Conservation (phyloP, 306 rosid genomes). For the Phaseolus lunatus region DNA sequence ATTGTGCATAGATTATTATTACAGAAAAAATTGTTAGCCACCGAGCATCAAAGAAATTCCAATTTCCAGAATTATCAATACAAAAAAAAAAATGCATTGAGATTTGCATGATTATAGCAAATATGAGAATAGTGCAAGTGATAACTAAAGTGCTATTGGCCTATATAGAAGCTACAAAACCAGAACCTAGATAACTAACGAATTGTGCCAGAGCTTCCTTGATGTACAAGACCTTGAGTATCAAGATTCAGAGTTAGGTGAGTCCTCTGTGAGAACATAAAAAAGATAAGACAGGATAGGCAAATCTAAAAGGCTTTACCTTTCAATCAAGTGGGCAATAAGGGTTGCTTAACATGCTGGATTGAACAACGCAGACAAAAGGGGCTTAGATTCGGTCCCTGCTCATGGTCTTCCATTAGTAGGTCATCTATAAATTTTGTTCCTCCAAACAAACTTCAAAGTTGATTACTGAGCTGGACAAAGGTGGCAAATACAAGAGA, state of each 20-base stretch:
- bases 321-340: conserved; percentile 14
- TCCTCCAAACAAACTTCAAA: not conserved
- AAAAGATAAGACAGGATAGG: conserved; percentile 18
- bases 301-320: conserved; percentile 31
- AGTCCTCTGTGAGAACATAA: conserved; percentile 30
- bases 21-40: not conserved
- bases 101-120: not conserved
- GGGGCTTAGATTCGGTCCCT: conserved; percentile 3
- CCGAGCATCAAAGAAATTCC: conserved; percentile 3
- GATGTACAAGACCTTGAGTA: conserved; percentile 40
- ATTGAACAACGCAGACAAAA: not conserved
- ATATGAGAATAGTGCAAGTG: conserved; percentile 3
- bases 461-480: not conserved
- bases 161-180: conserved; percentile 1
- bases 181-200: conserved; percentile 10
- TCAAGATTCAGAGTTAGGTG: conserved; percentile 45
- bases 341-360: conserved; percentile 21
- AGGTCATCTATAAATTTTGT: conserved; percentile 23
- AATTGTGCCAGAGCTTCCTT: conserved; percentile 39
- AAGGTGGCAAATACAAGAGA: not conserved
- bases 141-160: conserved; percentile 14
- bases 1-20: not conserved
- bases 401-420: not conserved
- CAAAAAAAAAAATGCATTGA: not conserved
- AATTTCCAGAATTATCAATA: not conserved